Percentiles rank a stretch among this genome's conserved stretches.
Conservation (phyloP, 129 eudicot genomes). For the Arctium lappa region DNA sequence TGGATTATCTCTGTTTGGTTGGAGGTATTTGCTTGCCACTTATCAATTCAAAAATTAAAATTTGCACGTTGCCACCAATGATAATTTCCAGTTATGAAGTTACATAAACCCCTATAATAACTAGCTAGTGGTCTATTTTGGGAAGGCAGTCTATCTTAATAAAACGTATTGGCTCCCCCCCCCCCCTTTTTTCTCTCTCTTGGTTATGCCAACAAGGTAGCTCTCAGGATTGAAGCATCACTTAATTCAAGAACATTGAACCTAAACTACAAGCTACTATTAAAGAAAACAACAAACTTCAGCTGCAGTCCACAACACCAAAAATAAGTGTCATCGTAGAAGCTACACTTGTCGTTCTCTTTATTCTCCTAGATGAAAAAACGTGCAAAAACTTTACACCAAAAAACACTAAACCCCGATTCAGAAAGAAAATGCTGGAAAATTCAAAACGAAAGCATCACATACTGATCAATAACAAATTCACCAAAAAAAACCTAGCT, state of each 20-base stretch:
- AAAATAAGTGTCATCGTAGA: not conserved
- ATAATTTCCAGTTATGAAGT: not conserved
- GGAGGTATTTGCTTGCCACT: not conserved
- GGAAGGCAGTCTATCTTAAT: not conserved
- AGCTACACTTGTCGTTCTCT: not conserved
- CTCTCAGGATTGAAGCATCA: not conserved
- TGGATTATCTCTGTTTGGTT: not conserved
- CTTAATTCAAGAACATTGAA: constrained; percentile 4
- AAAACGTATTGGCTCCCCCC: not conserved
- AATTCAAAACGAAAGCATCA: not conserved
- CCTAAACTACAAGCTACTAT: not conserved
- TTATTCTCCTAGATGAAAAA: not conserved
- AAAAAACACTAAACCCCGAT: not conserved
- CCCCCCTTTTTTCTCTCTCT: not conserved
- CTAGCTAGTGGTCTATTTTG: not conserved
- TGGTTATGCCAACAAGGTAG: not conserved
- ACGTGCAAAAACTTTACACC: not conserved
- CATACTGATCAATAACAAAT: not conserved
- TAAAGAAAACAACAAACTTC: not conserved
- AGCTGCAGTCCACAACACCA: not conserved
- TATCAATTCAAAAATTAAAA: not conserved
- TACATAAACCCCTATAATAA: not conserved
- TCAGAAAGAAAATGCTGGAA: not conserved
- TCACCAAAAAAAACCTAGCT: constrained; percentile 6
- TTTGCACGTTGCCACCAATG: not conserved